A percentile compares a stretch with the other conserved stretches of the same genome.
Conservation (phyloP, 2,329 filamentous ascomycete genomes). For the Exophiala oligosperma region DNA sequence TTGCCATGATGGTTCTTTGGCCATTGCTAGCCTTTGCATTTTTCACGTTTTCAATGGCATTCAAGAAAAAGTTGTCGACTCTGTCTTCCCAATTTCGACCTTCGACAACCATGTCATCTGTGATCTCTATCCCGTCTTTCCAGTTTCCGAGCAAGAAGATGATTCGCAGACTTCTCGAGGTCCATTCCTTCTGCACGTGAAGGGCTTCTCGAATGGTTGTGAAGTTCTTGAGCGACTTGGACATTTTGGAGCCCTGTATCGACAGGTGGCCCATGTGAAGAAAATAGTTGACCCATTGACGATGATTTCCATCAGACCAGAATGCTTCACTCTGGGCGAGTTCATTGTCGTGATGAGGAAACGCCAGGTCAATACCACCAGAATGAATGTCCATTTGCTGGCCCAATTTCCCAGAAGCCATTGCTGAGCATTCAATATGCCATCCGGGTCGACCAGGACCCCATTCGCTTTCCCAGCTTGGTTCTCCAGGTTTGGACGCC, state of each 20-base stretch:
- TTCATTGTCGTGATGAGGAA: conserved; percentile 93
- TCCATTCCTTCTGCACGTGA: conserved; percentile 63
- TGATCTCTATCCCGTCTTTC: conserved; percentile 91
- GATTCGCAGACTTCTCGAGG: conserved; percentile 75
- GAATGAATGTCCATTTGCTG: conserved; percentile 88
- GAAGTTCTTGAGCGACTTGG: conserved; percentile 93
- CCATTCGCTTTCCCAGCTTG: conserved; percentile 86
- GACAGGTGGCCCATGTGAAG: conserved; percentile 91
- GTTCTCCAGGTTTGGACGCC: conserved; percentile 85
- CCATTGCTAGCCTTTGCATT: conserved; percentile 46
- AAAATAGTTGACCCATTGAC: conserved; percentile 93
- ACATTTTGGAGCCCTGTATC: conserved; percentile 93
- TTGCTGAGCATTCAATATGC: conserved; percentile 97
- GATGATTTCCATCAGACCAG: conserved; percentile 54
- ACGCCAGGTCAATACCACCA: conserved; percentile 85
- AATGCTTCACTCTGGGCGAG: conserved; percentile 88
- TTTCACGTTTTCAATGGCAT: conserved; percentile 44
- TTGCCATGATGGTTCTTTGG: conserved; percentile 35
- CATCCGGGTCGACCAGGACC: conserved; percentile 85
- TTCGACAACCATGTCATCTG: conserved; percentile 73
- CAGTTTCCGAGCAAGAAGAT: conserved; percentile 86
- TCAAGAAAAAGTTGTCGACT: conserved; percentile 66
- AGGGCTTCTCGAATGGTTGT: conserved; percentile 87
- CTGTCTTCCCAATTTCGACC: conserved; percentile 78
- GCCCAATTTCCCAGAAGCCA: conserved; percentile 88